Base-by-base conservation (phyloP, 2,329 filamentous ascomycete species). In the Diaporthe longicolla region DNA sequence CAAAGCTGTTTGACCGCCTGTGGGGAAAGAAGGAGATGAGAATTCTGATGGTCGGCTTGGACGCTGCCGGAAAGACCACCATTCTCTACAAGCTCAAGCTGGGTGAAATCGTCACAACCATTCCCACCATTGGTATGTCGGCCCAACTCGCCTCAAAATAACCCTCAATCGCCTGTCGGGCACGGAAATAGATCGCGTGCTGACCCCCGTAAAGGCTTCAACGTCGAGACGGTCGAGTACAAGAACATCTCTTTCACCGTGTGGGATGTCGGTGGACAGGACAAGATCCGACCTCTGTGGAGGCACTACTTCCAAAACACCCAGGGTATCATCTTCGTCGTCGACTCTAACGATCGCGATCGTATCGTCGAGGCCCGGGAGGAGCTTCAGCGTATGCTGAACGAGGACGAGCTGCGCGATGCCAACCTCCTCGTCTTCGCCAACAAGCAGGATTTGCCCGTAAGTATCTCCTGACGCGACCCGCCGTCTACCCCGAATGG, bases 1-100 rank as follows among this genome's bases (percentile, higher is more conserved):
- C 95, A 82, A 98, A 97, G 91, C 86, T 98, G 84, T 97, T 98
- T 86, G 94, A 97, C 85, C 92, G 93, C 89, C 91, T 98, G 86
- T 98, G 95, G 93, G 95, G 96, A 83, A 98, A 98, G 93, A 98
- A 98, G 93, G 97, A 99, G 92, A 99, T 99, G 97, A 93, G 97
- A 90, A 98, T 99, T 89, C 87, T 99, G 87, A 99, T 99, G 97
- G 95, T 99, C 82, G 97, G 97, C 91, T 93, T 99, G 82, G 97
- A 99, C 87, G 97, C 97, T 82, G 97, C 97, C 86, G 97, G 97
- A 93, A 99, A 99, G 92, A 99, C 97, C 83, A 99, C 97, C 81
- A 99, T 99, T 84, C 93, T 99, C 81, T 99, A 99, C 90, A 99
- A 99, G 92, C 93, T 99, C 86, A 99, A 99, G 92, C 94, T 99